A percentile compares a stretch with the other conserved stretches of the same genome.
Evolutionary conservation across 345 rosid species (phyloP).

Genomic region (Jatropha curcas): DNA sequence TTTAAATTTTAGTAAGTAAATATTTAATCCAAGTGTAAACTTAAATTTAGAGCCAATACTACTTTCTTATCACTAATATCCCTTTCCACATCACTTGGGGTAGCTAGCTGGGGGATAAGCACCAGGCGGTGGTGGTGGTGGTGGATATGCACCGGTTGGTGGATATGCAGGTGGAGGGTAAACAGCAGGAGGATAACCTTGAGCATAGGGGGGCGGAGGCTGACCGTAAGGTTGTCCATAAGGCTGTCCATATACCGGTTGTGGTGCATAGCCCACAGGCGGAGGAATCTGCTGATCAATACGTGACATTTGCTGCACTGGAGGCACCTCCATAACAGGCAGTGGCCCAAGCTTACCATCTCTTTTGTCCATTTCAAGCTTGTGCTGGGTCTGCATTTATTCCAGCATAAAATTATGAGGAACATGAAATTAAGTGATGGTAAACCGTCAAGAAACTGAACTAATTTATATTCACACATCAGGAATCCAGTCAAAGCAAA

Average conservation of each 20-base stretch:
- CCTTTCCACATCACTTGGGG: conserved; percentile 2
- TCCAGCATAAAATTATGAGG: background rate
- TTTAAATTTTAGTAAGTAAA: too few relatives aligned
- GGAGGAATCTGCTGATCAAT: conserved; percentile 55
- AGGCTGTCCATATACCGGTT: conserved; percentile 33
- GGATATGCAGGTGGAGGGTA: conserved; percentile 21
- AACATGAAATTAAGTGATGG: background rate
- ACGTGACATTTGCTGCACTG: conserved; percentile 68
- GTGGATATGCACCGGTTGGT: conserved; percentile 16
- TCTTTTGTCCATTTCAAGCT: conserved; percentile 79
- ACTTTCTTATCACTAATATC: background rate
- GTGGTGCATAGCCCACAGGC: conserved; percentile 46
- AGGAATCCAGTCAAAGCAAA: background rate
- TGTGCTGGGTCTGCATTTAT: conserved; percentile 63
- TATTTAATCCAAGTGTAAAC: background rate
- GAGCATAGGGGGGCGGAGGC: conserved; percentile 33
- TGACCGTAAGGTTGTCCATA: conserved; percentile 23
- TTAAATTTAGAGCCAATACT: background rate
- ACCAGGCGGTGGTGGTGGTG: conserved; percentile 1
- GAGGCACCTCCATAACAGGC: conserved; percentile 59
- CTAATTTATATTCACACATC: background rate
- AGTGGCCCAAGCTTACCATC: conserved; percentile 56
- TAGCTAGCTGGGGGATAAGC: conserved; percentile 20
- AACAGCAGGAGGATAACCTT: conserved; percentile 29
- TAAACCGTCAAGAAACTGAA: too few relatives aligned